These are phyloP conservation scores for Solanum neorickii DNA, from an alignment of 257 asterid genomes.

Conservation along the genomic window DNA sequence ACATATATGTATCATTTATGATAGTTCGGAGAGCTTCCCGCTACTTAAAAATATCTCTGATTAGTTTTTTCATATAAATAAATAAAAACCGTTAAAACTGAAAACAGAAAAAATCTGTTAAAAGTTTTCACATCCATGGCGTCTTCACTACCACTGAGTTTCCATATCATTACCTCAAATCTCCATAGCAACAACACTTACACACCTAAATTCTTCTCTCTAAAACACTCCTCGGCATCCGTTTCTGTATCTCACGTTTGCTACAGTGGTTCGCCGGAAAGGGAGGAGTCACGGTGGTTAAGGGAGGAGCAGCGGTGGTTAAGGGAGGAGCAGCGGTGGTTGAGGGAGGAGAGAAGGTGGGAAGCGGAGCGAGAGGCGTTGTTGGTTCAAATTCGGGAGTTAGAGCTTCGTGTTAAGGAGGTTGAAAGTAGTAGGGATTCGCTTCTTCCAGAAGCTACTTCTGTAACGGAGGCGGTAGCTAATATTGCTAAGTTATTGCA, in stretches of 20 bases:
- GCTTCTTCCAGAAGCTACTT: constrained; percentile 28
- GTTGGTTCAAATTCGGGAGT: constrained; percentile 41
- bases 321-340: constrained; percentile 92
- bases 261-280: constrained; percentile 40
- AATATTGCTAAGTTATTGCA: constrained; percentile 55
- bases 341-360: constrained; percentile 78
- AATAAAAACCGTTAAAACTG: not conserved
- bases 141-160: constrained; percentile 15
- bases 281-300: constrained; percentile 73
- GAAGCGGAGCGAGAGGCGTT: constrained; percentile 51
- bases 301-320: constrained; percentile 95
- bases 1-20: too few species aligned
- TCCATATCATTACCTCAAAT: not conserved
- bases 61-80: not conserved
- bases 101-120: not conserved
- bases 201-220: not conserved
- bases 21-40: not conserved
- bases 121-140: constrained; percentile 2
- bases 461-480: constrained; percentile 42
- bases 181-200: not conserved
- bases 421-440: constrained; percentile 27
- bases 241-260: constrained; percentile 37
- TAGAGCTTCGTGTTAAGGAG: constrained; percentile 51
- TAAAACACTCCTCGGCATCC: not conserved
- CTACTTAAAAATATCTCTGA: not conserved